Percentiles rank a stretch among this genome's conserved stretches.
These are phyloP conservation scores for Eimeria nieschulzi DNA, from an alignment of 169 alveolate species.

Conservation along the genomic window DNA sequence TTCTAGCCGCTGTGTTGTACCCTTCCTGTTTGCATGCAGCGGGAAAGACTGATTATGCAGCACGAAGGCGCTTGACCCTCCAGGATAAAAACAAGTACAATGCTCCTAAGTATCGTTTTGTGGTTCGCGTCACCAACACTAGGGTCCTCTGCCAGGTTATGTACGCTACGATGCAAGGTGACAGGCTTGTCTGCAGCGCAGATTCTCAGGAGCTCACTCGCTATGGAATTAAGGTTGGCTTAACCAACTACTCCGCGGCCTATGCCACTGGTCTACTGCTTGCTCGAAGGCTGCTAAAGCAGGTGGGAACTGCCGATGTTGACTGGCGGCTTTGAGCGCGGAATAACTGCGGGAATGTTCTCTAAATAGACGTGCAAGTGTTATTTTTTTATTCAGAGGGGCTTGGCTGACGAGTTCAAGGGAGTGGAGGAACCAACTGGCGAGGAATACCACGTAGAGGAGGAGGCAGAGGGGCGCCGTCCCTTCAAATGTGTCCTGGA, in stretches of 20 bases:
- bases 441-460: conserved; percentile 96
- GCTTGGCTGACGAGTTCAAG: conserved; percentile 80
- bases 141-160: conserved; percentile 96
- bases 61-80: conserved; percentile 96
- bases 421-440: conserved; percentile 97
- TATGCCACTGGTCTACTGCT: conserved; percentile 99
- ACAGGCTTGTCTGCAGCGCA: conserved; percentile 96
- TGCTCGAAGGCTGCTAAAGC: conserved; percentile 97
- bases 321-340: background rate
- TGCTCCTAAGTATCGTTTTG: conserved; percentile 99
- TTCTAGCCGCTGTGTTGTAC: background rate
- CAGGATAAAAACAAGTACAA: conserved; percentile 99
- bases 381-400: background rate
- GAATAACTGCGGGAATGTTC: background rate
- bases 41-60: conserved; percentile 99
- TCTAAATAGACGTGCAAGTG: background rate
- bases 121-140: conserved; percentile 96
- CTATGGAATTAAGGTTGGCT: conserved; percentile 98
- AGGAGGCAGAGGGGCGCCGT: conserved; percentile 95
- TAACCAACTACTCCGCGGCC: conserved; percentile 99
- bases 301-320: conserved; percentile 76
- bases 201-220: conserved; percentile 96
- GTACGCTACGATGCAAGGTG: conserved; percentile 98
- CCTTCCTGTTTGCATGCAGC: conserved; percentile 82
- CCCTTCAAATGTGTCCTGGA: conserved; percentile 99